A percentile compares a stretch with the other conserved stretches of the same genome.
Evolutionary conservation across 2,329 filamentous ascomycete genomes (phyloP).

Genomic region (Coniochaeta hoffmannii): DNA sequence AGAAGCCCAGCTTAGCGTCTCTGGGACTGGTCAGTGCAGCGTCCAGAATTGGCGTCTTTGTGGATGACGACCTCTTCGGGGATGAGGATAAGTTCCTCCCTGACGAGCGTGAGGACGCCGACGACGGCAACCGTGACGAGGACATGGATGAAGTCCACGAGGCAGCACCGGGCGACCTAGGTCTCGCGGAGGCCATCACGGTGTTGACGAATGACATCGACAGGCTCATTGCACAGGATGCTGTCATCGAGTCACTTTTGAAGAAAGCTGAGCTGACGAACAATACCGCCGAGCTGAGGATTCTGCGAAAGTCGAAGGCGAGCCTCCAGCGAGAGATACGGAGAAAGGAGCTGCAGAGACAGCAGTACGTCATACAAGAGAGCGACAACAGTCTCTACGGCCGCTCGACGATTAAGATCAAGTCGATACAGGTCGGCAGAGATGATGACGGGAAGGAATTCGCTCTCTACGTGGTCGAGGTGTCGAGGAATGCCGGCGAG

Average conservation of each 20-base stretch:
- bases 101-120: constrained; percentile 74
- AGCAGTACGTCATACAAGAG: constrained; percentile 96
- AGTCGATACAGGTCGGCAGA: constrained; percentile 83
- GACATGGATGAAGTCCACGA: constrained; percentile 82
- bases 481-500: constrained; percentile 82
- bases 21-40: constrained; percentile 83
- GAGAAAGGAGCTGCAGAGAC: constrained; percentile 88
- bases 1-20: constrained; percentile 83
- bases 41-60: constrained; percentile 84
- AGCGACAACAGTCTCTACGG: constrained; percentile 97
- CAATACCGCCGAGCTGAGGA: constrained; percentile 87
- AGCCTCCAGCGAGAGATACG: constrained; percentile 89
- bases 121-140: constrained; percentile 48
- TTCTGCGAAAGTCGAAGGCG: constrained; percentile 86
- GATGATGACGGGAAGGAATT: constrained; percentile 92
- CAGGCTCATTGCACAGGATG: constrained; percentile 77
- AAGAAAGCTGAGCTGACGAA: constrained; percentile 95
- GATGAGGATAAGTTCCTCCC: constrained; percentile 81
- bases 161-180: constrained; percentile 89
- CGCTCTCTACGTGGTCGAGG: constrained; percentile 88
- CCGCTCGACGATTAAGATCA: constrained; percentile 81
- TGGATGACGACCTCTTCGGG: constrained; percentile 85
- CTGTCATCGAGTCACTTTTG: constrained; percentile 83
- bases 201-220: constrained; percentile 86
- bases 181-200: constrained; percentile 86